phyloP scores from a whole-genome alignment of 164 flowering plant species.

The Umbellularia californica region DNA sequence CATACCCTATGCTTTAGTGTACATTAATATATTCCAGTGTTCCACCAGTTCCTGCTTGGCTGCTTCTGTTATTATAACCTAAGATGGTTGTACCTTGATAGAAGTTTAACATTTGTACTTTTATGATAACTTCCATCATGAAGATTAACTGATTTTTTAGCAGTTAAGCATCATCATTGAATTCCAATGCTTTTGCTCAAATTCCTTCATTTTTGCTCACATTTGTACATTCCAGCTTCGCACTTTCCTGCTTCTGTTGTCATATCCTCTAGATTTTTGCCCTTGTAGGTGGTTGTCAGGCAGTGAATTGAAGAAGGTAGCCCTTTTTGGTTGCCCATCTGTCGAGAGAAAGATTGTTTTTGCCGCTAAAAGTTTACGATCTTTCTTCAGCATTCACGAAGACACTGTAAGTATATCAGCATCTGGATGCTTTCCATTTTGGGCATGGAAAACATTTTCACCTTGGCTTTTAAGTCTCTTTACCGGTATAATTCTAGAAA shows the following conservation, averaged over 20 bases:
- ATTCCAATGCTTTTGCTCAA: too few species aligned
- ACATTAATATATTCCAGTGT: too few species aligned
- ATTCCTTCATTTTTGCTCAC: not conserved
- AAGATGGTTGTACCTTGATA: too few species aligned
- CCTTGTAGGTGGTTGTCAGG: constrained; percentile 69
- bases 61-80: too few species aligned
- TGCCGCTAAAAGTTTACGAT: constrained; percentile 68
- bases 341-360: constrained; percentile 33
- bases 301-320: constrained; percentile 60
- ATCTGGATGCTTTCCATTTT: not conserved
- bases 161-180: too few species aligned
- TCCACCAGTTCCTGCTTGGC: too few species aligned
- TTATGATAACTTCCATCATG: too few species aligned
- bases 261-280: not conserved
- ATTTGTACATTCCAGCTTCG: not conserved
- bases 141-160: too few species aligned
- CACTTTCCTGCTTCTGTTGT: not conserved
- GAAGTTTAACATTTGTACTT: too few species aligned
- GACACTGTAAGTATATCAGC: constrained; percentile 44
- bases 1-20: too few species aligned
- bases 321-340: constrained; percentile 82
- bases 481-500: not conserved
- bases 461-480: not conserved
- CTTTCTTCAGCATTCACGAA: constrained; percentile 58
- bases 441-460: not conserved